These are phyloP conservation scores for Cladochytrium replicatum DNA, from an alignment of 192 early-diverging fungal species.

Conservation along the genomic window DNA sequence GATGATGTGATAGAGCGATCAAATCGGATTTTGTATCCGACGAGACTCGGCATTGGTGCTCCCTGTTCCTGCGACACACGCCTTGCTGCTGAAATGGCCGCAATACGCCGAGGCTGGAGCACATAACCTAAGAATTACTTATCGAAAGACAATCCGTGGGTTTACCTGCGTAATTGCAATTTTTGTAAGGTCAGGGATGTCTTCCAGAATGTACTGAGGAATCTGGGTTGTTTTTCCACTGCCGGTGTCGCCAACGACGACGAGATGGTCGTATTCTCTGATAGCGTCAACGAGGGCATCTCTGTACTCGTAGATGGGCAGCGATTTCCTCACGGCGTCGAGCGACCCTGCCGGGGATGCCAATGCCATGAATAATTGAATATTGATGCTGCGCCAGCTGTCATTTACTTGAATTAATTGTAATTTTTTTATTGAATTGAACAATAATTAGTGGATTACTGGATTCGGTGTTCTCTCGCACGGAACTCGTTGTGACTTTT, in stretches of 20 bases:
- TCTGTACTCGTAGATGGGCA: slow-evolving; percentile 50
- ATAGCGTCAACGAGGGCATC: slow-evolving; percentile 34
- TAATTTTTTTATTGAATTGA: no score
- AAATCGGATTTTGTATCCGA: slow-evolving; percentile 49
- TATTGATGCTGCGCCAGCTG: no score
- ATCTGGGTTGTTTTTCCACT: slow-evolving; percentile 84
- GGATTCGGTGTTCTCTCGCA: no score
- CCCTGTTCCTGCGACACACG: slow-evolving; percentile 38
- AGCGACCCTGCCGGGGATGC: no score
- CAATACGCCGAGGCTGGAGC: slow-evolving; percentile 80
- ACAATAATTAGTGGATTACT: no score
- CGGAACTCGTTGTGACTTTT: no score
- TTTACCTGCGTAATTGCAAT: background rate
- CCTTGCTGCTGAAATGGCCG: slow-evolving; percentile 58
- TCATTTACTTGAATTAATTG: no score
- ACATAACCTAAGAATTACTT: slow-evolving; percentile 39
- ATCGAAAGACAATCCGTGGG: background rate
- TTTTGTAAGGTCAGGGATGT: background rate
- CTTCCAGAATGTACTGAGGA: slow-evolving; percentile 67
- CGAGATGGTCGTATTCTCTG: slow-evolving; percentile 28
- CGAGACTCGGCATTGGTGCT: slow-evolving; percentile 5
- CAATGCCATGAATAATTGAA: no score
- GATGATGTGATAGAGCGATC: slow-evolving; percentile 16
- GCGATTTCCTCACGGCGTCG: slow-evolving; percentile 5
- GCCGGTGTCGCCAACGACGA: slow-evolving; percentile 47